Evolutionary conservation across 495 filamentous ascomycete genomes (phyloP).

Genomic region (Neurospora cerealis): DNA sequence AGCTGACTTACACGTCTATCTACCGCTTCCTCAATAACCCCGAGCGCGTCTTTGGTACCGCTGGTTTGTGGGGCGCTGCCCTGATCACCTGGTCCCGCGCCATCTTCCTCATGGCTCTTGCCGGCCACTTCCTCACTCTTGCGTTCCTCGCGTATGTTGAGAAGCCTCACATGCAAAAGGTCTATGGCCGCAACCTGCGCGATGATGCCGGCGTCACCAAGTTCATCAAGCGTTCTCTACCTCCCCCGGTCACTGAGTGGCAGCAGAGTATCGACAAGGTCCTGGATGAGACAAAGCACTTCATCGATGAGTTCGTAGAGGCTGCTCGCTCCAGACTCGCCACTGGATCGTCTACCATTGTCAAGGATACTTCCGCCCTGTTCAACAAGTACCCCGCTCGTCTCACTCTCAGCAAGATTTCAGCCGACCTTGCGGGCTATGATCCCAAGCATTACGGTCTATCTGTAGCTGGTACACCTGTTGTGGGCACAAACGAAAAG

Average conservation of each 20-base stretch:
- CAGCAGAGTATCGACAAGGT: slow-evolving; percentile 82
- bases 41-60: slow-evolving; percentile 84
- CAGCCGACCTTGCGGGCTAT: slow-evolving; percentile 73
- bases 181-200: slow-evolving; percentile 78
- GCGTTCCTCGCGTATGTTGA: slow-evolving; percentile 90
- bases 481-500: slow-evolving; percentile 41
- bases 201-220: slow-evolving; percentile 83
- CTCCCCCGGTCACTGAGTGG: slow-evolving; percentile 60
- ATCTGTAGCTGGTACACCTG: slow-evolving; percentile 56
- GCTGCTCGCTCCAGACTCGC: slow-evolving; percentile 79
- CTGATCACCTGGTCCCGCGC: slow-evolving; percentile 80
- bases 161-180: slow-evolving; percentile 96
- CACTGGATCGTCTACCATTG: slow-evolving; percentile 74
- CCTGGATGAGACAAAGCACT: slow-evolving; percentile 71
- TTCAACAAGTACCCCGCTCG: slow-evolving; percentile 87
- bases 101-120: slow-evolving; percentile 72
- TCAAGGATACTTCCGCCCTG: slow-evolving; percentile 75
- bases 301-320: slow-evolving; percentile 85
- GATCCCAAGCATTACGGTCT: slow-evolving; percentile 76
- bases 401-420: slow-evolving; percentile 72
- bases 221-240: slow-evolving; percentile 80
- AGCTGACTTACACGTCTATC: slow-evolving; percentile 92
- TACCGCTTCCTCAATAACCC: slow-evolving; percentile 98
- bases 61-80: slow-evolving; percentile 92
- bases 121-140: slow-evolving; percentile 76